Evolutionary conservation across 192 early-diverging fungal genomes (phyloP).

Genomic region (Coemansia aciculifera): DNA sequence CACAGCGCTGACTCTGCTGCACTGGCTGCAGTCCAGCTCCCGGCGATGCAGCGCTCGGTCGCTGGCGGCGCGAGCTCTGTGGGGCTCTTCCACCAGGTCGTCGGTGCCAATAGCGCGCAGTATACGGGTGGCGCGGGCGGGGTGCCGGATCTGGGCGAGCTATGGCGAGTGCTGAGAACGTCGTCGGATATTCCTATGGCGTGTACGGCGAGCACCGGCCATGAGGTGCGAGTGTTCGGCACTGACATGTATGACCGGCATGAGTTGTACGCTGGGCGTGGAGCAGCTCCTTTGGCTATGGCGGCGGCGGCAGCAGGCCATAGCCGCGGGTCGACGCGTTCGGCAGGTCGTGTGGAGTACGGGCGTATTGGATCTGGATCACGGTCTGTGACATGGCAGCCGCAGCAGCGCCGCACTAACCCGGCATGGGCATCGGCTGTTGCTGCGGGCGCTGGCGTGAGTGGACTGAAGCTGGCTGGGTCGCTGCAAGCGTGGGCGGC

Average conservation of each 20-base stretch:
- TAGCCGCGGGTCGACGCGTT: background rate
- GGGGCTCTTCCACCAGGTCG: background rate
- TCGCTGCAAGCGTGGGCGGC: slow-evolving; percentile 43
- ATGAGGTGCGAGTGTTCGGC: slow-evolving; percentile 37
- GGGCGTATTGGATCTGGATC: slow-evolving; percentile 19
- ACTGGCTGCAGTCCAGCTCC: background rate
- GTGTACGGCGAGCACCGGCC: slow-evolving; percentile 18
- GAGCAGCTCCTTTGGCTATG: slow-evolving; percentile 47
- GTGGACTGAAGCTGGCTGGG: slow-evolving; percentile 27
- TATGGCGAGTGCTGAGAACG: slow-evolving; percentile 34
- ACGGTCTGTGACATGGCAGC: slow-evolving; percentile 29
- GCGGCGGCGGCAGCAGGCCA: slow-evolving; percentile 31
- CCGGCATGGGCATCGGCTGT: slow-evolving; percentile 34
- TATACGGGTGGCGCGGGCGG: background rate
- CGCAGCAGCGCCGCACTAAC: slow-evolving; percentile 35
- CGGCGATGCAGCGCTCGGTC: background rate
- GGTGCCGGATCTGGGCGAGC: slow-evolving; percentile 11
- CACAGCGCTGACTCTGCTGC: background rate
- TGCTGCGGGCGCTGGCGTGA: slow-evolving; percentile 15
- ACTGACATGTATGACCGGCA: slow-evolving; percentile 33
- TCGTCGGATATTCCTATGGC: slow-evolving; percentile 25
- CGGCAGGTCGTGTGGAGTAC: slow-evolving; percentile 12
- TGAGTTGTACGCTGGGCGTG: slow-evolving; percentile 25
- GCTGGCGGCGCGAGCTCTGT: background rate
- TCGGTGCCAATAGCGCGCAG: background rate